These are phyloP conservation scores for Chalciporus piperatoides DNA, from an alignment of 1,284 basidiomycete genomes.

Conservation along the genomic window DNA sequence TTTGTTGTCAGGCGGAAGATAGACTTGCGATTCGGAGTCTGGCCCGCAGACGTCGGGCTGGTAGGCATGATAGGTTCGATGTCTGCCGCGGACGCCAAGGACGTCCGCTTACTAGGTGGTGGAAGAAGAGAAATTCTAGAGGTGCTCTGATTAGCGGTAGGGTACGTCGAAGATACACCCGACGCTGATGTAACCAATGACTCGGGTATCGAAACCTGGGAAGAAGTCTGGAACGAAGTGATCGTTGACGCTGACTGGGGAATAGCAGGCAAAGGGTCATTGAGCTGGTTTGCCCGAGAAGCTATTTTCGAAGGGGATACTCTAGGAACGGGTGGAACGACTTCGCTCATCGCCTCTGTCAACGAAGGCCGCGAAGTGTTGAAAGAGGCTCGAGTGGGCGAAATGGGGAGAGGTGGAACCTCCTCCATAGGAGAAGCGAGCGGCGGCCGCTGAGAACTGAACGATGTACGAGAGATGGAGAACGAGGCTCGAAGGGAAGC, in stretches of 20 bases:
- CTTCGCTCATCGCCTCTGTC: conserved; percentile 10
- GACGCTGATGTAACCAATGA: conserved; percentile 9
- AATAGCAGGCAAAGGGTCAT: conserved; percentile 24
- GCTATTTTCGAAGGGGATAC: conserved; percentile 22
- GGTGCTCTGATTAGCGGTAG: conserved; percentile 1
- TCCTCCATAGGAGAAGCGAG: conserved; percentile 21
- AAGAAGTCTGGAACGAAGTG: conserved; percentile 24
- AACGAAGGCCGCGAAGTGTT: conserved; percentile 1
- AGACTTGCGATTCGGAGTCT: conserved; percentile 20
- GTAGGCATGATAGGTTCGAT: conserved; percentile 16
- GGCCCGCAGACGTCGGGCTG: too few relatives aligned
- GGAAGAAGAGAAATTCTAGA: conserved; percentile 28
- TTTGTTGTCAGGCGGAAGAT: conserved; percentile 30
- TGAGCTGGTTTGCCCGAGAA: conserved; percentile 17
- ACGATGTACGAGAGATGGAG: conserved; percentile 31
- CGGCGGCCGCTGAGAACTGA: conserved; percentile 27
- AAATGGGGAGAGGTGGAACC: conserved; percentile 27
- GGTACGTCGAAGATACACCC: conserved; percentile 15
- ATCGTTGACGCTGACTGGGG: conserved; percentile 30
- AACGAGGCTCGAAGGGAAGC: conserved; percentile 32
- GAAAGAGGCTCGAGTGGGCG: conserved; percentile 19
- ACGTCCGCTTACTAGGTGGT: conserved; percentile 26
- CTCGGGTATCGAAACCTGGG: conserved; percentile 25
- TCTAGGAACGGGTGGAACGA: conserved; percentile 1
- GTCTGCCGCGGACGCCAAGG: conserved; percentile 23